Percentiles rank a stretch among this genome's conserved stretches.
Conservation (phyloP, 2,329 filamentous ascomycete genomes). For the Verticillium longisporum region DNA sequence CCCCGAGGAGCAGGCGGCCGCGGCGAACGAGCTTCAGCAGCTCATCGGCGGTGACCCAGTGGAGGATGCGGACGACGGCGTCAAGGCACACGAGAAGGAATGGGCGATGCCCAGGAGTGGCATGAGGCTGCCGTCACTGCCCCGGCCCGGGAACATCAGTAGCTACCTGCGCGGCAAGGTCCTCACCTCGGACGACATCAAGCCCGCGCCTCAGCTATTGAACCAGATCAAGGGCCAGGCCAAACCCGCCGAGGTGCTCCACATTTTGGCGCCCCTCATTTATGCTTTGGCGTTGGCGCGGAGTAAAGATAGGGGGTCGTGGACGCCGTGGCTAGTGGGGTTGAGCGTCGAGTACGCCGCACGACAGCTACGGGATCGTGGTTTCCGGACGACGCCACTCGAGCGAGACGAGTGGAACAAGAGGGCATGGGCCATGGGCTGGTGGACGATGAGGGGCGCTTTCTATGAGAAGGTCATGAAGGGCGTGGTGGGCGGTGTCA, state of each 20-base stretch:
- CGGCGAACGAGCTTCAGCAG: constrained; percentile 30
- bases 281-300: constrained; percentile 80
- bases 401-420: constrained; percentile 87
- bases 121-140: constrained; percentile 75
- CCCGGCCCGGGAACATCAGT: constrained; percentile 74
- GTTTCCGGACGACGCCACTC: constrained; percentile 74
- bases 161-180: constrained; percentile 85
- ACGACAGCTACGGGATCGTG: constrained; percentile 70
- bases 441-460: constrained; percentile 96
- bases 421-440: constrained; percentile 82
- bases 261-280: constrained; percentile 80
- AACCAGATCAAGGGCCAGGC: constrained; percentile 68
- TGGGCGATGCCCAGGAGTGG: constrained; percentile 97
- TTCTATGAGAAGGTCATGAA: constrained; percentile 92
- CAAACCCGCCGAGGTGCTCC: constrained; percentile 80
- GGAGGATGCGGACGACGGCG: constrained; percentile 20
- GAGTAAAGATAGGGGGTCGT: constrained; percentile 66
- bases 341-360: constrained; percentile 81
- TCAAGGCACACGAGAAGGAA: constrained; percentile 44
- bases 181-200: constrained; percentile 92
- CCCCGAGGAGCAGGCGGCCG: constrained; percentile 34
- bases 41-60: constrained; percentile 32
- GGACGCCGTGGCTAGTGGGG: constrained; percentile 88
- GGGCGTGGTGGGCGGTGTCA: constrained; percentile 64
- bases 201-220: constrained; percentile 79